Conservation (phyloP, 148 eudicot species). For the Pouteria glomerata region DNA sequence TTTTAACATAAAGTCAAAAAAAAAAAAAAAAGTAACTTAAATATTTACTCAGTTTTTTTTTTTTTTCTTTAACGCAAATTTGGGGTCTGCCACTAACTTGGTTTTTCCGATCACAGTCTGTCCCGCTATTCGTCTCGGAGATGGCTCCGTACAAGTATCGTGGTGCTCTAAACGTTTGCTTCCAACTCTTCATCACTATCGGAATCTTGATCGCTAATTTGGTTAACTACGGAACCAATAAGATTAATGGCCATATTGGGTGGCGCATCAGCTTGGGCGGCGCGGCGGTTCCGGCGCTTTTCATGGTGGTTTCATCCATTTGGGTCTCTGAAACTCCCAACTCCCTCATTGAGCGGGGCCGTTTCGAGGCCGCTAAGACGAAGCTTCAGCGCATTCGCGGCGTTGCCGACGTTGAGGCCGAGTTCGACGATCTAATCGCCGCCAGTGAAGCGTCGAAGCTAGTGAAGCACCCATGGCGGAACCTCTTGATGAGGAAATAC, state of each 20-base stretch:
- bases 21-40: too few species aligned
- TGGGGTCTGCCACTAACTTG: too few species aligned
- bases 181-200: conserved; percentile 32
- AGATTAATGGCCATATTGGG: conserved; percentile 25
- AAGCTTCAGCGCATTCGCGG: conserved; percentile 29
- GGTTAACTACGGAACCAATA: conserved; percentile 28
- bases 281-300: conserved; percentile 29
- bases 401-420: conserved; percentile 26
- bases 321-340: conserved; percentile 46
- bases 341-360: conserved; percentile 32
- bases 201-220: conserved; percentile 33
- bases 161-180: conserved; percentile 28
- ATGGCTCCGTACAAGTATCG: conserved; percentile 35
- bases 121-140: conserved; percentile 18
- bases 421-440: conserved; percentile 23
- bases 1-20: too few species aligned
- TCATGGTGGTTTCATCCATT: conserved; percentile 26
- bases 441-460: conserved; percentile 27
- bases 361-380: conserved; percentile 15
- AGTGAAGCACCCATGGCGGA: conserved; percentile 30
- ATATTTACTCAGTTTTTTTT: too few species aligned
- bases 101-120: too few species aligned
- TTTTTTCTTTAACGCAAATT: too few species aligned
- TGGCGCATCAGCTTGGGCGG: conserved; percentile 33
- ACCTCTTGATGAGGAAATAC: conserved; percentile 18